A percentile compares a stretch with the other conserved stretches of the same genome.
These are phyloP conservation scores for Hyphodiscus sp. DNA, from an alignment of 2,329 filamentous ascomycete species.

Conservation along the genomic window DNA sequence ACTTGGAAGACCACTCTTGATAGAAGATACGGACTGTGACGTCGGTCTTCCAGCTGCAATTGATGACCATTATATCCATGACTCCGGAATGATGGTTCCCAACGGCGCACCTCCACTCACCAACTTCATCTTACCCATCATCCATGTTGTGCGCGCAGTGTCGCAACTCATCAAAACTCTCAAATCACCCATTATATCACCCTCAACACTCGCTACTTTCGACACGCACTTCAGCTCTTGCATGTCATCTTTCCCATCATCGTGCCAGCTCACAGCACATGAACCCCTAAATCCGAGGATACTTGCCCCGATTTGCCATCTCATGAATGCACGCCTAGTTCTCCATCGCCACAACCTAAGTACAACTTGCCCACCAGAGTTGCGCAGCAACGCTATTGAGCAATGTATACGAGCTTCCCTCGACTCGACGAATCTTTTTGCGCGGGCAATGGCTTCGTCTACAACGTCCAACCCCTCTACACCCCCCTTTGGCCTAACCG, in stretches of 20 bases:
- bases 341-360: constrained; percentile 86
- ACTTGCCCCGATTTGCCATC: constrained; percentile 67
- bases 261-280: constrained; percentile 62
- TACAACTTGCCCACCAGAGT: constrained; percentile 58
- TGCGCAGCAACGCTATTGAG: constrained; percentile 66
- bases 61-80: constrained; percentile 70
- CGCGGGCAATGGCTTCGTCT: constrained; percentile 51
- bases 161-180: constrained; percentile 66
- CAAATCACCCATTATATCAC: constrained; percentile 57
- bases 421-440: constrained; percentile 73
- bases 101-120: constrained; percentile 50
- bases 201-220: constrained; percentile 65
- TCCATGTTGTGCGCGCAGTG: constrained; percentile 76
- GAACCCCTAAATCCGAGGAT: constrained; percentile 66
- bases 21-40: constrained; percentile 85
- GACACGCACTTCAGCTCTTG: constrained; percentile 76
- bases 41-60: constrained; percentile 70
- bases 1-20: constrained; percentile 71
- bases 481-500: constrained; percentile 28
- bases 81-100: constrained; percentile 47
- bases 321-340: constrained; percentile 77
- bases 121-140: constrained; percentile 68
- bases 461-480: constrained; percentile 26
- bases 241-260: constrained; percentile 65
- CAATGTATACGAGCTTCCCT: constrained; percentile 68